Percentiles rank a stretch among this genome's conserved stretches.
These are phyloP conservation scores for Dactylellina parvicollis DNA, from an alignment of 2,329 filamentous ascomycete species.

Conservation along the genomic window DNA sequence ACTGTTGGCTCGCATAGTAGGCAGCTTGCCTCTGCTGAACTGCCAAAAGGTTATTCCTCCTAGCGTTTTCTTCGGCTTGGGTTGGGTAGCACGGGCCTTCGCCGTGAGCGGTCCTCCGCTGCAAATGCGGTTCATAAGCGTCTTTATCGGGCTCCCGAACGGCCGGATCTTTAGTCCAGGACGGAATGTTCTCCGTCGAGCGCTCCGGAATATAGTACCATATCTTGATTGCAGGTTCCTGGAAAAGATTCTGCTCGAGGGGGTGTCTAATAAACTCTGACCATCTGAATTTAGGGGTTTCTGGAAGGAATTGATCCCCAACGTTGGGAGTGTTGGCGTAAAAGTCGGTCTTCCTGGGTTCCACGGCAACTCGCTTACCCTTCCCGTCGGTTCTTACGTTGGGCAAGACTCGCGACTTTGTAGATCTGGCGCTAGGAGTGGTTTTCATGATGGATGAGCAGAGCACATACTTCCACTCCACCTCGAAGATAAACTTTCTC, in stretches of 20 bases:
- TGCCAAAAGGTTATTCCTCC: background rate
- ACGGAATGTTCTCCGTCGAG: slow-evolving; percentile 45
- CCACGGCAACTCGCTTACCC: slow-evolving; percentile 46
- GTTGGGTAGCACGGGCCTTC: slow-evolving; percentile 45
- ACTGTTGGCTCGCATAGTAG: slow-evolving; percentile 31
- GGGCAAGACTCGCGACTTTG: slow-evolving; percentile 25
- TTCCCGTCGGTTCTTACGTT: slow-evolving; percentile 36
- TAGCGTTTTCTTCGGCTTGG: slow-evolving; percentile 36
- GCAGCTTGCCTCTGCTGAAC: slow-evolving; percentile 28
- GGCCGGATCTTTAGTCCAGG: slow-evolving; percentile 44
- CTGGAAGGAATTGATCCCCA: slow-evolving; percentile 48
- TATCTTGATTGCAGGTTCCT: slow-evolving; percentile 48
- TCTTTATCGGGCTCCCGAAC: slow-evolving; percentile 35
- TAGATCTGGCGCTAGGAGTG: slow-evolving; percentile 12
- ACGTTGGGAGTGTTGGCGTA: slow-evolving; percentile 35
- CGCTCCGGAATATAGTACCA: slow-evolving; percentile 48
- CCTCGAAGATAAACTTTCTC: slow-evolving; percentile 78
- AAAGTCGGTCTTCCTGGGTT: slow-evolving; percentile 47
- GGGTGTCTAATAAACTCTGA: slow-evolving; percentile 24
- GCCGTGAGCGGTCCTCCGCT: slow-evolving; percentile 22
- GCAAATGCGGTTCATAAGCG: slow-evolving; percentile 42
- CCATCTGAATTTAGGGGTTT: slow-evolving; percentile 30
- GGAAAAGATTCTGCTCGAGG: slow-evolving; percentile 23
- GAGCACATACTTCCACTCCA: slow-evolving; percentile 77
- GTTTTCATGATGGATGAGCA: slow-evolving; percentile 42